phyloP scores from a whole-genome alignment of 1,284 basidiomycete genomes.

The Bjerkandera adusta region DNA sequence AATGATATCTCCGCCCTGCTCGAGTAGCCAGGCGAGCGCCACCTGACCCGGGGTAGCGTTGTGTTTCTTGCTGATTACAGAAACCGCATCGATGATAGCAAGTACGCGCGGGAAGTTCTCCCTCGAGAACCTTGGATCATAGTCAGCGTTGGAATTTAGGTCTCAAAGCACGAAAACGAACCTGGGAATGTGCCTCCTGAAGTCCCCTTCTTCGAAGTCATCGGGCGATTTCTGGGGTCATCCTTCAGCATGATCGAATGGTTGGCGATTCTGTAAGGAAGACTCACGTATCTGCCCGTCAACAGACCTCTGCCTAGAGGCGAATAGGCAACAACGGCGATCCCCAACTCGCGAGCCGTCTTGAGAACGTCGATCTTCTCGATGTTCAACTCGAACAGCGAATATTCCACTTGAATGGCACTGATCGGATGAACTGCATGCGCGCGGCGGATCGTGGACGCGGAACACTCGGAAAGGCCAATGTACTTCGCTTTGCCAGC shows the following conservation, averaged over 20 bases:
- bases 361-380: constrained; percentile 30
- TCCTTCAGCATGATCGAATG: background rate
- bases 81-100: constrained; percentile 33
- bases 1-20: constrained; percentile 32
- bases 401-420: constrained; percentile 44
- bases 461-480: constrained; percentile 43
- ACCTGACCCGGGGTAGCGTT: constrained; percentile 36
- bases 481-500: constrained; percentile 40
- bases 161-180: constrained; percentile 17
- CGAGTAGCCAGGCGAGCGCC: constrained; percentile 38
- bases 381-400: constrained; percentile 39
- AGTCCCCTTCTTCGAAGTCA: constrained; percentile 52
- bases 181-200: constrained; percentile 36
- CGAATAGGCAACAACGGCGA: constrained; percentile 40
- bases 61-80: constrained; percentile 27
- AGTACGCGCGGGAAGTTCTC: constrained; percentile 41
- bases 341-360: constrained; percentile 30
- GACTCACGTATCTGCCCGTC: constrained; percentile 32
- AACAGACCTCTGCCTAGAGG: constrained; percentile 42
- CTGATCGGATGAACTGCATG: constrained; percentile 37
- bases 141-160: constrained; percentile 21
- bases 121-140: constrained; percentile 21
- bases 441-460: constrained; percentile 42
- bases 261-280: no score
- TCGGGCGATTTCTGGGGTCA: constrained; percentile 40